Evolutionary conservation across 108 stramenopile species (phyloP), one percentile per base, ranked within the genome.

Genomic region (Skeletonema menzelii): DNA sequence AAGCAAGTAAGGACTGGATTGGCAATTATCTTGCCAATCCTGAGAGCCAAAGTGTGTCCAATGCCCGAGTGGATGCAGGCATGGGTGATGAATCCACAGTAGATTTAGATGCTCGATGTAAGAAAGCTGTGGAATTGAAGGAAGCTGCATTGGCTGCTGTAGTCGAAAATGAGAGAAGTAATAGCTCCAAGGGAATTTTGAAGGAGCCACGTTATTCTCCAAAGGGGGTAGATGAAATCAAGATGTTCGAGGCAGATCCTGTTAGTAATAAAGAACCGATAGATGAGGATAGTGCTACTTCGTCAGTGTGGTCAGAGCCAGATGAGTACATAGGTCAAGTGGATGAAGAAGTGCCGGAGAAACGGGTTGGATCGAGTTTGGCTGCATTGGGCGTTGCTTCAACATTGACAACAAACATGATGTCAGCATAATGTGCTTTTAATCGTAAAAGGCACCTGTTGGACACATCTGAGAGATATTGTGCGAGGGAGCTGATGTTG

Each of bases 341-440:
- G n/a, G 31, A 32, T 55, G 46, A 58, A 69, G 68, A 69, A 30
- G 56, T 14, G 47, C 28, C 22, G 20, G 35, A 27, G 30, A 22
- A 22, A 34, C 27, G 14, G 24, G 37, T 59, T 14, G 67, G 67
- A 8, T 69, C 68, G 20, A 12, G 57, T 30, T 69, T 69, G 68
- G 68, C 68, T 37, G 68, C 68, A 0, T 58, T 69, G 68, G 68
- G 68, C 35, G 68, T 59, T 19, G 68, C 68, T 2, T 69, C 68
- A 0, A 42, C 68, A 13, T 56, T 69, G 57, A 56, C 57, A 11
- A 59, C 68, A 12, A 69, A 34, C 32, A 38, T 69, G 22, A 44
- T 46, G 19, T 22, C 0, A n/a, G 5, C 49, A 10, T 53, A 53
- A 53, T 20, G 31, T 32, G 30, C 30, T 13, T 17, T 4, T n/a